phyloP scores from a whole-genome alignment of 164 flowering plant species.

The Kalanchoe fedtschenkoi region DNA sequence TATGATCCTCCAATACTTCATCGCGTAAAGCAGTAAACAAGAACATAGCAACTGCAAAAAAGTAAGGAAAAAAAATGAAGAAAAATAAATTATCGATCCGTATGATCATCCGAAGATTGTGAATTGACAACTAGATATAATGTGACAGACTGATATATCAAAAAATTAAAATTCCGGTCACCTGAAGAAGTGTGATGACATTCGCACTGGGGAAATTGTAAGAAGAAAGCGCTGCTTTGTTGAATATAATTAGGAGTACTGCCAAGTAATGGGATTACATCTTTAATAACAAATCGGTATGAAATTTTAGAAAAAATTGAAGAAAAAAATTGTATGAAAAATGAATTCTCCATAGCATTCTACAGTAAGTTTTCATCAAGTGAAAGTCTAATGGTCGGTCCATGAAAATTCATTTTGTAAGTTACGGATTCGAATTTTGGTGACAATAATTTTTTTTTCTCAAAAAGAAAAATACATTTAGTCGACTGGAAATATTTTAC shows the following conservation, averaged over 20 bases:
- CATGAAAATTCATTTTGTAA: too few relatives aligned
- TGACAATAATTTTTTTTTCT: too few relatives aligned
- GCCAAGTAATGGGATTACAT: conserved; percentile 10
- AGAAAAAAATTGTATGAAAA: too few relatives aligned
- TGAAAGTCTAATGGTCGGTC: too few relatives aligned
- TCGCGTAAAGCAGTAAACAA: conserved; percentile 43
- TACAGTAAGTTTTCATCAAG: too few relatives aligned
- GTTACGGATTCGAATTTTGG: too few relatives aligned
- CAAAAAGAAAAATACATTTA: too few relatives aligned
- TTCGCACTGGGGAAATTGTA: conserved; percentile 34
- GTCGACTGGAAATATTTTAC: too few relatives aligned
- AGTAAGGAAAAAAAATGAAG: conserved; percentile 8
- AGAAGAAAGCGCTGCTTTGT: conserved; percentile 43
- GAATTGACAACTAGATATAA: neutral
- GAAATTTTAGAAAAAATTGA: neutral
- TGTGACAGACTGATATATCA: neutral
- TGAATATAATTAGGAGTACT: conserved; percentile 39
- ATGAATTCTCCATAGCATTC: too few relatives aligned
- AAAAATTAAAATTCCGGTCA: conserved; percentile 9
- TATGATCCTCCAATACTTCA: conserved; percentile 52
- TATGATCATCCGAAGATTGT: neutral
- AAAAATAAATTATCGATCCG: neutral
- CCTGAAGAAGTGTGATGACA: conserved; percentile 45
- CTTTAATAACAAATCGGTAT: neutral
- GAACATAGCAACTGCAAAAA: conserved; percentile 47